Percentiles rank a stretch among this genome's conserved stretches.
Evolutionary conservation across 1,139 yeast species (phyloP).

Genomic region (Kodamaea sp.): DNA sequence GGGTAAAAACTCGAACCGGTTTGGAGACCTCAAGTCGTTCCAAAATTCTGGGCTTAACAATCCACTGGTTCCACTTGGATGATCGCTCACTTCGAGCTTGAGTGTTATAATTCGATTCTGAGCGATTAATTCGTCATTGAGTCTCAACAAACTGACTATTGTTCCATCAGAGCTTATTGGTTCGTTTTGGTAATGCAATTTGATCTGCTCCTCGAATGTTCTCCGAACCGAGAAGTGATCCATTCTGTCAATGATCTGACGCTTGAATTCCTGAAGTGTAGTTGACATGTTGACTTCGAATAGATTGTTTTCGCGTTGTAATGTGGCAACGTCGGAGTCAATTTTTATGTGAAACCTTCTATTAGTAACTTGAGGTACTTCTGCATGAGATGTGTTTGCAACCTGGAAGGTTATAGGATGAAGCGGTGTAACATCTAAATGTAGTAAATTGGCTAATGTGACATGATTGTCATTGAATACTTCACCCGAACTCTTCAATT

Average conservation of each 20-base stretch:
- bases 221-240: conserved; percentile 27
- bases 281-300: conserved; percentile 27
- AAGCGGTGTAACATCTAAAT: conserved; percentile 34
- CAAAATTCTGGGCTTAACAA: conserved; percentile 30
- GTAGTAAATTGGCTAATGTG: conserved; percentile 20
- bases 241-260: conserved; percentile 23
- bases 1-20: conserved; percentile 28
- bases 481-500: conserved; percentile 9
- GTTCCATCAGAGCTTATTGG: conserved; percentile 7
- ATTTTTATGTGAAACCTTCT: conserved; percentile 17
- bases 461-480: conserved; percentile 14
- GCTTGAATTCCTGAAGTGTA: conserved; percentile 25
- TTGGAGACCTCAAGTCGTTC: conserved; percentile 27
- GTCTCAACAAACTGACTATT: conserved; percentile 13
- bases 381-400: neutral
- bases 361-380: neutral
- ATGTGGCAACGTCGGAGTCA: conserved; percentile 18
- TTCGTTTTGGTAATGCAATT: conserved; percentile 16
- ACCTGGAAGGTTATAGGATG: conserved; percentile 16
- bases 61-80: conserved; percentile 23
- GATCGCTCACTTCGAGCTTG: conserved; percentile 14
- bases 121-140: conserved; percentile 13
- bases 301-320: conserved; percentile 24
- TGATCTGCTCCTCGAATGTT: conserved; percentile 32
- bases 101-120: conserved; percentile 13